A percentile compares a stretch with the other conserved stretches of the same genome.
These are phyloP conservation scores for Zizania latifolia DNA, from an alignment of 176 grass and related monocot genomes.

Conservation along the genomic window DNA sequence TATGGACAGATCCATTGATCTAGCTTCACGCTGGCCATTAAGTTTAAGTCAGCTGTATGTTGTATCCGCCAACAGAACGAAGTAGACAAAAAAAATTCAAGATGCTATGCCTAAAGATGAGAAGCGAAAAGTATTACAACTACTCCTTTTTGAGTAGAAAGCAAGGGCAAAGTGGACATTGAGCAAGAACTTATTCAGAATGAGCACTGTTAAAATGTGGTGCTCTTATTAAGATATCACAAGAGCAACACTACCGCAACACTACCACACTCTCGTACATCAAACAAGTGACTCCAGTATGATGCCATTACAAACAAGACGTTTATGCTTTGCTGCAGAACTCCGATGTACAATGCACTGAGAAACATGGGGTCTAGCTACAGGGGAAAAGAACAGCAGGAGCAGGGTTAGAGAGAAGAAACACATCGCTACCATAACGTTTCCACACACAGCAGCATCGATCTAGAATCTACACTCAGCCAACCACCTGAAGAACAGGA, in stretches of 20 bases:
- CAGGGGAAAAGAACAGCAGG: slow-evolving; percentile 15
- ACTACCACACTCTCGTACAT: not conserved
- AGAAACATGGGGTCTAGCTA: slow-evolving; percentile 26
- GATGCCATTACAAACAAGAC: slow-evolving; percentile 36
- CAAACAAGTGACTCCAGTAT: not conserved
- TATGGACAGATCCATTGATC: slow-evolving; percentile 2
- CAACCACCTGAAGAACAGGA: slow-evolving; percentile 13
- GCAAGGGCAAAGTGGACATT: not conserved
- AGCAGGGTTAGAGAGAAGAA: not conserved
- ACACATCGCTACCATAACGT: not conserved
- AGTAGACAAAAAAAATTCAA: not conserved
- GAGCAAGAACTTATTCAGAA: not conserved
- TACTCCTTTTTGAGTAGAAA: not conserved
- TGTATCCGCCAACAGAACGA: not conserved
- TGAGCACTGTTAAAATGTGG: slow-evolving; percentile 7
- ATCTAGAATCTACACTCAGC: slow-evolving; percentile 31
- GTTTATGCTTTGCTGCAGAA: slow-evolving; percentile 23
- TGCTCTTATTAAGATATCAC: slow-evolving; percentile 20
- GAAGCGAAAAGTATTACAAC: not conserved
- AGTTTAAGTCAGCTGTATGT: not conserved
- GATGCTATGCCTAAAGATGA: not conserved
- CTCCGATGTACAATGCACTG: slow-evolving; percentile 38
- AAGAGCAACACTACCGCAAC: not conserved
- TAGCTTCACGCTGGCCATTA: not conserved
- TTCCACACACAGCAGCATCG: slow-evolving; percentile 13